phyloP scores from a whole-genome alignment of 768 basidiomycete species.

The Tricholoma flavovirens region DNA sequence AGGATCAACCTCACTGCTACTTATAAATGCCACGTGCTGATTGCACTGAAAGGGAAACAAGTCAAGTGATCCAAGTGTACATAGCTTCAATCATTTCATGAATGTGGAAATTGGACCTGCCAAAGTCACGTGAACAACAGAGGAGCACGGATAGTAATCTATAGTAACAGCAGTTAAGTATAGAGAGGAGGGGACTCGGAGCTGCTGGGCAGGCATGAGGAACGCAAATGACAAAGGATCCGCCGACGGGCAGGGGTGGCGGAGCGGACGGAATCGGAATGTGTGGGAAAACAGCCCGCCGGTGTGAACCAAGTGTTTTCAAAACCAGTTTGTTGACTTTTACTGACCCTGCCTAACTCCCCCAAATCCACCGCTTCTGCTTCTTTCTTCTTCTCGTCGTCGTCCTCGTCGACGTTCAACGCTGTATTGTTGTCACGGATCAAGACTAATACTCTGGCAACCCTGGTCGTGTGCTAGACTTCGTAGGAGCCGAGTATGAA shows the following conservation, averaged over 20 bases:
- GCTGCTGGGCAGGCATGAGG: too few relatives aligned
- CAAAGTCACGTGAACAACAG: too few relatives aligned
- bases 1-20: too few relatives aligned
- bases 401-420: background rate
- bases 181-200: too few relatives aligned
- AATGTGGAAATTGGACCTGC: too few relatives aligned
- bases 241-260: background rate
- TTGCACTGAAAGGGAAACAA: too few relatives aligned
- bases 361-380: background rate
- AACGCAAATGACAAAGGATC: background rate
- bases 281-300: background rate
- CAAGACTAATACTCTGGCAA: background rate
- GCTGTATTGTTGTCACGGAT: background rate
- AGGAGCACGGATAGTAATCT: too few relatives aligned
- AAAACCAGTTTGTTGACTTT: background rate
- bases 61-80: too few relatives aligned
- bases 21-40: too few relatives aligned
- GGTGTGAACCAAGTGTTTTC: background rate
- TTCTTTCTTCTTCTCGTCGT: background rate
- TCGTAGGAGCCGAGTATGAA: constrained; percentile 22
- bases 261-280: background rate
- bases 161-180: too few relatives aligned
- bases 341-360: background rate
- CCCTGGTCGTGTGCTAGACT: constrained; percentile 15
- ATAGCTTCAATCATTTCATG: too few relatives aligned